A percentile compares a stretch with the other conserved stretches of the same genome.
Evolutionary conservation across 2,329 filamentous ascomycete species (phyloP).

Genomic region (Ascochyta rabiei): DNA sequence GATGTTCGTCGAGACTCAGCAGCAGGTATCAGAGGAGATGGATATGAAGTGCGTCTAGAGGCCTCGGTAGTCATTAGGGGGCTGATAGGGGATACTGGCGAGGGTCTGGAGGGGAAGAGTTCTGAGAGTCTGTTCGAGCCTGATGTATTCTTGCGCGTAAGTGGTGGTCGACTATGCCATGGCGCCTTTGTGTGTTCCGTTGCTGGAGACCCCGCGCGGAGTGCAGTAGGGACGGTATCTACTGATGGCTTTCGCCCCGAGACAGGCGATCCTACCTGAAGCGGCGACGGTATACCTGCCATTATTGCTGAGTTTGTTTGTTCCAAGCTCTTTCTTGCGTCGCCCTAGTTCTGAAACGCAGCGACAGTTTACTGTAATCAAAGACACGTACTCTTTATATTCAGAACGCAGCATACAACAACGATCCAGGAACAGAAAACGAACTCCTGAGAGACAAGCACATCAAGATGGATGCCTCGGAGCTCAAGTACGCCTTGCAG

Average conservation of each 20-base stretch:
- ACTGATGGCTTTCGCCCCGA: slow-evolving; percentile 24
- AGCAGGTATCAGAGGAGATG: slow-evolving; percentile 37
- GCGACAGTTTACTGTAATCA: neutral
- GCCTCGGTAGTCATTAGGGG: slow-evolving; percentile 22
- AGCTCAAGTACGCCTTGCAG: slow-evolving; percentile 25
- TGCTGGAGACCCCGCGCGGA: slow-evolving; percentile 40
- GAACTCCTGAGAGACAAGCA: neutral
- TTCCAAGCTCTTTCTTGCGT: neutral
- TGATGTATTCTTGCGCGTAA: slow-evolving; percentile 37
- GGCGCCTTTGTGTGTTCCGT: slow-evolving; percentile 20
- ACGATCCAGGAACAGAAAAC: neutral
- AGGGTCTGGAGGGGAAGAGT: slow-evolving; percentile 44
- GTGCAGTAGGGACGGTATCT: slow-evolving; percentile 33
- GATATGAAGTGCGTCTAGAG: slow-evolving; percentile 38
- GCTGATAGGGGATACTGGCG: slow-evolving; percentile 33
- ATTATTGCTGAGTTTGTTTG: slow-evolving; percentile 20
- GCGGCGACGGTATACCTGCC: slow-evolving; percentile 37
- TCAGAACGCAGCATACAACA: neutral
- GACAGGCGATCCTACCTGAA: slow-evolving; percentile 39
- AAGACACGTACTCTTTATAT: neutral
- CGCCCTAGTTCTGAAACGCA: neutral
- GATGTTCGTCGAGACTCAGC: slow-evolving; percentile 37
- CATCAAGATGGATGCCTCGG: neutral
- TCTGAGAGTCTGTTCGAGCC: slow-evolving; percentile 45
- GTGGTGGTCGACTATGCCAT: slow-evolving; percentile 29